Evolutionary conservation across 352 stramenopile species (phyloP).

Genomic region (Phytophthora megakarya): DNA sequence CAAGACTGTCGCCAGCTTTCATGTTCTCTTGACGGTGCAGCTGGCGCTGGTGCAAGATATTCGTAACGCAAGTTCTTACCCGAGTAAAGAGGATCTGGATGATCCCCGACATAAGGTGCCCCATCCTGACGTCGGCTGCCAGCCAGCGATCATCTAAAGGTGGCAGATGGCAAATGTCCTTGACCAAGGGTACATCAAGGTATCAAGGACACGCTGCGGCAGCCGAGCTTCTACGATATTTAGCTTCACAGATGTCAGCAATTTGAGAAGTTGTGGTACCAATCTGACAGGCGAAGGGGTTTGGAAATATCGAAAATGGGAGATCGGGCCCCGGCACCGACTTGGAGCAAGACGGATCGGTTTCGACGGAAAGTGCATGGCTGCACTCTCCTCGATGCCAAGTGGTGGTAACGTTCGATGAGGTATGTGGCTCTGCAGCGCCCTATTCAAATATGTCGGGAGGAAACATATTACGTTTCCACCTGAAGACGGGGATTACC

Average conservation of each 20-base stretch:
- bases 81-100: constrained; percentile 12
- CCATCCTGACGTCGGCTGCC: constrained; percentile 2
- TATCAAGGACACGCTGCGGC: too few relatives aligned
- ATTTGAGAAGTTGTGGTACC: background rate
- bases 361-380: constrained; percentile 19
- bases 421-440: constrained; percentile 23
- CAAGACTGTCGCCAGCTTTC: background rate
- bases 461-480: constrained; percentile 1
- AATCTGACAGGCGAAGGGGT: too few relatives aligned
- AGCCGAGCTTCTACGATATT: constrained; percentile 4
- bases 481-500: background rate
- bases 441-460: background rate
- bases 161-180: constrained; percentile 2
- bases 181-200: too few relatives aligned
- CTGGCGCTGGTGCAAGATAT: background rate
- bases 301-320: background rate
- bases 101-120: constrained; percentile 3
- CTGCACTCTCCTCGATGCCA: constrained; percentile 13
- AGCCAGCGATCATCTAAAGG: constrained; percentile 8
- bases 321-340: background rate
- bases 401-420: constrained; percentile 21
- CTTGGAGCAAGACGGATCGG: background rate
- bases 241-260: background rate
- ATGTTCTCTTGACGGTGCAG: background rate
- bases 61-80: constrained; percentile 16